These are phyloP conservation scores for Vitis cinerea DNA, from an alignment of 164 flowering plant genomes.

Conservation along the genomic window DNA sequence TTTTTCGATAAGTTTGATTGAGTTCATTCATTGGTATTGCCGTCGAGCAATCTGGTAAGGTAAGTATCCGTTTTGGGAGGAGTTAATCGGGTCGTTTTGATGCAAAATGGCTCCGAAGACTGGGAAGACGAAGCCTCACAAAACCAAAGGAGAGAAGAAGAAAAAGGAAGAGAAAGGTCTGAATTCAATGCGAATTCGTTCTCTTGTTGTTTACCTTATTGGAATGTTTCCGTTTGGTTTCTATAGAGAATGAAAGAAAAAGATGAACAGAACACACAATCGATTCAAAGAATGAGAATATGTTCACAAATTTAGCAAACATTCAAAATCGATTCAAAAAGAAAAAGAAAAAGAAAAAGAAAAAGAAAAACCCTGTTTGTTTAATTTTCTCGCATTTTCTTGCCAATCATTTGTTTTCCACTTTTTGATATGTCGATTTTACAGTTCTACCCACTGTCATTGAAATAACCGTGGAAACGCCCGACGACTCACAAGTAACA, in stretches of 20 bases:
- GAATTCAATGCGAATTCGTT: neutral
- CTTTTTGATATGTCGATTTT: neutral
- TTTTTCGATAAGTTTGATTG: constrained; percentile 11
- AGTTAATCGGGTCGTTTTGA: constrained; percentile 7
- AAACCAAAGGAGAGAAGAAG: constrained; percentile 89
- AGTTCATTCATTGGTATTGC: neutral
- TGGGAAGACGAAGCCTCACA: constrained; percentile 77
- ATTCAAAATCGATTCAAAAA: constrained; percentile 36
- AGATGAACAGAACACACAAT: too few relatives aligned
- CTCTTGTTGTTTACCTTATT: too few relatives aligned
- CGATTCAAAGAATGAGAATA: too few relatives aligned
- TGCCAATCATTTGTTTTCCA: neutral
- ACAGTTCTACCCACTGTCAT: constrained; percentile 83
- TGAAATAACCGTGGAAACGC: constrained; percentile 66
- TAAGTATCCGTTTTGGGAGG: neutral
- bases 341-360: constrained; percentile 95
- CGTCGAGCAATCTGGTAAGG: neutral
- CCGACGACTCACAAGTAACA: constrained; percentile 65
- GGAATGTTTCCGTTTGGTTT: too few relatives aligned
- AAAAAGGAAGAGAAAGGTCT: constrained; percentile 96
- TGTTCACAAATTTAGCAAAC: too few relatives aligned
- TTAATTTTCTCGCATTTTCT: constrained; percentile 1
- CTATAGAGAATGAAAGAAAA: too few relatives aligned
- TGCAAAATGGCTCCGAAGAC: constrained; percentile 78
- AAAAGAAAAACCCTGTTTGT: constrained; percentile 64